These are phyloP conservation scores for Sarocladium kiliense DNA, from an alignment of 2,329 filamentous ascomycete species.

Conservation along the genomic window DNA sequence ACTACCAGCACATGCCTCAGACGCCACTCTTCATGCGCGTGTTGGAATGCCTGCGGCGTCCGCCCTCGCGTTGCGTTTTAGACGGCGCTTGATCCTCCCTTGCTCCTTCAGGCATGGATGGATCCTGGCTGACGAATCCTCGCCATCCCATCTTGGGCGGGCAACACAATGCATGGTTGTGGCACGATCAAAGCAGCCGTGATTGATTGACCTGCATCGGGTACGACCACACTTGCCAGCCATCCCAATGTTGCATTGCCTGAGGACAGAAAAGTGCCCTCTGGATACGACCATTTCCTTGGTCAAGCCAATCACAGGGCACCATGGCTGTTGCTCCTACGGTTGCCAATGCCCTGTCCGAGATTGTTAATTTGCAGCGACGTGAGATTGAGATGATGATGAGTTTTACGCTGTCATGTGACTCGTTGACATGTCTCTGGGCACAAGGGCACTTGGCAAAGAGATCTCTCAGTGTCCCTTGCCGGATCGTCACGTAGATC, in stretches of 20 bases:
- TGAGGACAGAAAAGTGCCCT: background rate
- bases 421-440: too few relatives aligned
- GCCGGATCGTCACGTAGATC: background rate
- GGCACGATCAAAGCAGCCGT: background rate
- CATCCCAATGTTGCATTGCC: background rate
- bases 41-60: background rate
- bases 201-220: background rate
- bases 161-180: background rate
- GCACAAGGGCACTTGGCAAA: too few relatives aligned
- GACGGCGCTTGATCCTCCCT: background rate
- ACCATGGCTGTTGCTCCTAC: background rate
- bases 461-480: too few relatives aligned
- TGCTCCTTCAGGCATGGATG: background rate
- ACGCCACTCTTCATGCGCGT: background rate
- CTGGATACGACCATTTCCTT: background rate
- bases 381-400: background rate
- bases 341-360: background rate
- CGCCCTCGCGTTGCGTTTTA: constrained; percentile 1
- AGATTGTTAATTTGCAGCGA: background rate
- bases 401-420: background rate
- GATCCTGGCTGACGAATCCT: constrained; percentile 1
- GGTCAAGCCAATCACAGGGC: background rate
- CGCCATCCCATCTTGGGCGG: background rate
- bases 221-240: background rate
- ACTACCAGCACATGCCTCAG: background rate